Conservation (phyloP, 441 rosid species). For the Brassica hybrid region DNA sequence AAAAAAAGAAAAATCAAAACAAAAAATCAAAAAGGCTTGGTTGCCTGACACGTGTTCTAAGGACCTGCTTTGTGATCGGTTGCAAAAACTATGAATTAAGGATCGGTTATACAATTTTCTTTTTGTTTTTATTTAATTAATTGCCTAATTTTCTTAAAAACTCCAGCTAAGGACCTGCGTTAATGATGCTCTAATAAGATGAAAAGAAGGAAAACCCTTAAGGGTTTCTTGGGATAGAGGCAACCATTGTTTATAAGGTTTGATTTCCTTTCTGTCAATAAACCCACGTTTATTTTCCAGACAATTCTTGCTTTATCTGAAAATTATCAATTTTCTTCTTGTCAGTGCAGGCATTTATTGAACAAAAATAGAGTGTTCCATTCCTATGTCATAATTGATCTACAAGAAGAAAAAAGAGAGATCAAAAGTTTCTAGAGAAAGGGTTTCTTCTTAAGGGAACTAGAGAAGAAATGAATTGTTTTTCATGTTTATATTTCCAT, state of each 20-base stretch:
- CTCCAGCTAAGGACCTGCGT: too few relatives aligned
- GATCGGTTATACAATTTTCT: too few relatives aligned
- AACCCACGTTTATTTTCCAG: not conserved
- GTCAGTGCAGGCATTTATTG: conserved; percentile 29
- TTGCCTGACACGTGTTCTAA: too few relatives aligned
- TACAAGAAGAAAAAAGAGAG: not conserved
- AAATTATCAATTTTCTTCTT: not conserved
- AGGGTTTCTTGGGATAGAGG: conserved; percentile 35
- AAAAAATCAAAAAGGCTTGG: too few relatives aligned
- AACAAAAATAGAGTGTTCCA: not conserved
- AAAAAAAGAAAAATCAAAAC: too few relatives aligned
- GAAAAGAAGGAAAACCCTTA: conserved; percentile 34
- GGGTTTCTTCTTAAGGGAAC: conserved; percentile 14
- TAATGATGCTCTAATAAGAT: not conserved
- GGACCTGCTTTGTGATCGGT: too few relatives aligned
- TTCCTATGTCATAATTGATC: not conserved
- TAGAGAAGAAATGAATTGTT: conserved; percentile 65
- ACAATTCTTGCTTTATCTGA: conserved; percentile 19
- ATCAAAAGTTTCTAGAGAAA: not conserved
- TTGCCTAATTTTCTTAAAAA: too few relatives aligned
- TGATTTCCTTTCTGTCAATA: conserved; percentile 22
- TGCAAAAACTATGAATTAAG: too few relatives aligned
- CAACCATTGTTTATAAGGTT: conserved; percentile 32
- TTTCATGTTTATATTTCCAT: conserved; percentile 68
- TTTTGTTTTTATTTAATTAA: too few relatives aligned